These are phyloP conservation scores for Nicotiana paniculata DNA, from an alignment of 257 asterid species.

Conservation along the genomic window DNA sequence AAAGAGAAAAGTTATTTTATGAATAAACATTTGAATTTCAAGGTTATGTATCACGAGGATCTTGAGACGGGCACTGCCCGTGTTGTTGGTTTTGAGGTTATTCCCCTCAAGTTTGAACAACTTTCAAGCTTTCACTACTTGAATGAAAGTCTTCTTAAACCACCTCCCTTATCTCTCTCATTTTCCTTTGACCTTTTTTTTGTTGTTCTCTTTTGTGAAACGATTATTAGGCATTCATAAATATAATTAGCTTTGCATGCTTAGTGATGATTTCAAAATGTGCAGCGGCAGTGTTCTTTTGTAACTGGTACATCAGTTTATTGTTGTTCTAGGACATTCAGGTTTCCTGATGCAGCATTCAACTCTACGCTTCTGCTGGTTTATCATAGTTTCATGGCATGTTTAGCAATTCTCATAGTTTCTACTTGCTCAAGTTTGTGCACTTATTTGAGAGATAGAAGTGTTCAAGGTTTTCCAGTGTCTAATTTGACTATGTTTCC, in stretches of 20 bases:
- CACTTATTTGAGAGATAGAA: not conserved
- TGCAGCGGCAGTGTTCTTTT: not conserved
- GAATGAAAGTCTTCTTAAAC: not conserved
- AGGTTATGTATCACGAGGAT: conserved; percentile 44
- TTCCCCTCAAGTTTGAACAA: conserved; percentile 35
- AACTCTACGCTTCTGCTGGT: not conserved
- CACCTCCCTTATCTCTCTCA: not conserved
- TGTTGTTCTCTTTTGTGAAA: not conserved
- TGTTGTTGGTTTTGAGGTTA: conserved; percentile 53
- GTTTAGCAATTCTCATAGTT: too few species aligned
- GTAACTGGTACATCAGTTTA: not conserved
- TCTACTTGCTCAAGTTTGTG: too few species aligned
- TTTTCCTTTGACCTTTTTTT: not conserved
- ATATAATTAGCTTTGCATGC: not conserved
- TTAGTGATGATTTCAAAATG: not conserved
- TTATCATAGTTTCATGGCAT: not conserved
- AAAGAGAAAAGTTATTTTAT: conserved; percentile 32
- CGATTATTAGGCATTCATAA: not conserved
- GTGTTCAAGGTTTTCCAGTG: not conserved
- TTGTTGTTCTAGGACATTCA: not conserved
- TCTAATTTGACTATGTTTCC: not conserved
- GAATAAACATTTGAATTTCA: conserved; percentile 43
- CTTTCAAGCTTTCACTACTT: conserved; percentile 2
- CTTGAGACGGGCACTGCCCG: conserved; percentile 35
- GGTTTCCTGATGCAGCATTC: not conserved